Base-by-base conservation (phyloP, 306 rosid species). In the Geum urbanum region DNA sequence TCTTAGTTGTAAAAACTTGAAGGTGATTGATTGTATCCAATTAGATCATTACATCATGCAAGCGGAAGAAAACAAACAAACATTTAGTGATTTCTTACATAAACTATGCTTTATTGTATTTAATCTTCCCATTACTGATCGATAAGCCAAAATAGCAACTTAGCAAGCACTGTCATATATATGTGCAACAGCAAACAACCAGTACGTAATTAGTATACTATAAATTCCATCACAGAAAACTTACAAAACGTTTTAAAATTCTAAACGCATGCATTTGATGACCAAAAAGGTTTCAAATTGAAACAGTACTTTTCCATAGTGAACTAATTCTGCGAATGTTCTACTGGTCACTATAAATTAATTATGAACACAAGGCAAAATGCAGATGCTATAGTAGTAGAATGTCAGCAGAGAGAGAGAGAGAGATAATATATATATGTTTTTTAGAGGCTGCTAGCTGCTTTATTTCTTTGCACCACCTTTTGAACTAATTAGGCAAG, bases 51-150 rank as follows among this genome's bases (percentile, higher is more conserved):
- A 2, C 60, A 50, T 49, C 61, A 27, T 18, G 43, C 56, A 24
- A 8, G 24, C 46, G 2, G 22, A n/a, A 24, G 24, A 66, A 59
- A 35, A 32, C 16, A 43, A 43, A 43, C 2, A 12, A 19, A 19
- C 37, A 52, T 9, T 8, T 53, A n/a, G 73, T 69, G 27, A 69
- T 69, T 1, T 69, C 63, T 53, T 20, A 44, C 58, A 40, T 13
- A 3, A 52, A 16, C 44, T 7, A 54, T 19, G 52, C 63, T 69
- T 69, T 69, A 49, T 13, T 22, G 6, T 53, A 39, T 19, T 44
- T 41, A 55, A 70, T 55, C 65, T 18, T n/a, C 37, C 44, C 74
- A 70, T 55, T 70, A 70, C 52, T 40, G 63, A 54, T 60, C 65
- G 39, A 57, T 54, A 56, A 69, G 54, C 54, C 54, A 44, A 44